A percentile compares a stretch with the other conserved stretches of the same genome.
phyloP scores from a whole-genome alignment of 148 eudicot species.

The Vaccinium corymbosum region DNA sequence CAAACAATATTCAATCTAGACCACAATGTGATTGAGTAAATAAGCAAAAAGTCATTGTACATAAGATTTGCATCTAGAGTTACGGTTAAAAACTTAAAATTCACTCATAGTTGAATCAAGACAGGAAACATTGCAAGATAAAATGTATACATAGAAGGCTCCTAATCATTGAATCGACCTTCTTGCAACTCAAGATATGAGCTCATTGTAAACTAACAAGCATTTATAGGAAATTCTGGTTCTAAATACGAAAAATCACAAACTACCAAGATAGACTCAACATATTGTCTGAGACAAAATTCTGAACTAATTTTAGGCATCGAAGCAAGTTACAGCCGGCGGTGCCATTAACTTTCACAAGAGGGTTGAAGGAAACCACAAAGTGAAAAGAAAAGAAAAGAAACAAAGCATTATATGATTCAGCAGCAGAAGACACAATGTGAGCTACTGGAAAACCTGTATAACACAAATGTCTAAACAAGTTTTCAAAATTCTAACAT shows the following conservation, averaged over 20 bases:
- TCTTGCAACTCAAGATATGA: background rate
- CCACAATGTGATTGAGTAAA: background rate
- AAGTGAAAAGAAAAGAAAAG: background rate
- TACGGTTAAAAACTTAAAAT: background rate
- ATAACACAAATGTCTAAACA: background rate
- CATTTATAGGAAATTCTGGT: background rate
- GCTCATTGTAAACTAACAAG: background rate
- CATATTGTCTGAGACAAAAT: background rate
- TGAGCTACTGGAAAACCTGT: slow-evolving; percentile 5
- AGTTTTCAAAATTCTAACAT: background rate
- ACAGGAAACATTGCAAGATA: background rate
- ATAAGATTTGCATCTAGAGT: background rate
- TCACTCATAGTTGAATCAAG: background rate
- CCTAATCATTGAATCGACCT: background rate
- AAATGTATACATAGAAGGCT: background rate
- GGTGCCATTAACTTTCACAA: background rate
- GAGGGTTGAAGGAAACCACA: background rate
- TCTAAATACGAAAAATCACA: background rate
- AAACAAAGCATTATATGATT: background rate
- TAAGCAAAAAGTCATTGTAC: background rate
- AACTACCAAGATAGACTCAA: background rate
- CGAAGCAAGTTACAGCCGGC: background rate
- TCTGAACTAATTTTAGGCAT: background rate
- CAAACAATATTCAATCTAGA: background rate
- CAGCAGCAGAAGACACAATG: slow-evolving; percentile 4